Evolutionary conservation across 345 rosid genomes (phyloP).

Genomic region (Erucastrum elatum): DNA sequence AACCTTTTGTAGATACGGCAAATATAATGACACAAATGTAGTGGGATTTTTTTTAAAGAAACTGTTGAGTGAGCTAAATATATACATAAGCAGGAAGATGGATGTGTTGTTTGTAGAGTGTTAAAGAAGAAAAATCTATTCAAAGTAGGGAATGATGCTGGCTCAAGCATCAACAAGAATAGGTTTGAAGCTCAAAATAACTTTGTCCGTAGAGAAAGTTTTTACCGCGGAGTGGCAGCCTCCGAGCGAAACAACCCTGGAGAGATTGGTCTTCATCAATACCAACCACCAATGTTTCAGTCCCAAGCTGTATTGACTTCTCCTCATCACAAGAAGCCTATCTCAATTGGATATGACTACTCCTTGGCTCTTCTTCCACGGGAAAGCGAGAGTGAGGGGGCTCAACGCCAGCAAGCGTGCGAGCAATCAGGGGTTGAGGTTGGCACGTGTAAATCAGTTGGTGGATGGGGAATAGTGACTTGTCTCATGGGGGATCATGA

Average conservation of each 20-base stretch:
- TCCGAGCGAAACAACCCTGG: conserved; percentile 56
- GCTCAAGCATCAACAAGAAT: conserved; percentile 52
- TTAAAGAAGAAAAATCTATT: conserved; percentile 82
- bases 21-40: background rate
- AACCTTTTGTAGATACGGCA: background rate
- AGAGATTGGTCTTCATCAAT: conserved; percentile 62
- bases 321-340: conserved; percentile 38
- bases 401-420: conserved; percentile 52
- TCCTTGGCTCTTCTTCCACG: conserved; percentile 39
- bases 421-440: conserved; percentile 56
- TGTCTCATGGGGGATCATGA: conserved; percentile 50
- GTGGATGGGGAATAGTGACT: conserved; percentile 74
- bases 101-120: conserved; percentile 55
- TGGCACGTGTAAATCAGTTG: conserved; percentile 55
- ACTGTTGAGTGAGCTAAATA: background rate
- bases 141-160: conserved; percentile 60
- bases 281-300: conserved; percentile 43
- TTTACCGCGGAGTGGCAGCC: conserved; percentile 42
- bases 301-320: background rate
- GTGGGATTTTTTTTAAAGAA: background rate
- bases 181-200: conserved; percentile 33
- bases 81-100: conserved; percentile 72
- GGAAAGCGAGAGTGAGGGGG: conserved; percentile 60
- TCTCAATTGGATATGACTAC: conserved; percentile 39
- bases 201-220: conserved; percentile 57